Evolutionary conservation across 495 filamentous ascomycete genomes (phyloP), one percentile per base, ranked within the genome.

Genomic region (Penicillium canariense): DNA sequence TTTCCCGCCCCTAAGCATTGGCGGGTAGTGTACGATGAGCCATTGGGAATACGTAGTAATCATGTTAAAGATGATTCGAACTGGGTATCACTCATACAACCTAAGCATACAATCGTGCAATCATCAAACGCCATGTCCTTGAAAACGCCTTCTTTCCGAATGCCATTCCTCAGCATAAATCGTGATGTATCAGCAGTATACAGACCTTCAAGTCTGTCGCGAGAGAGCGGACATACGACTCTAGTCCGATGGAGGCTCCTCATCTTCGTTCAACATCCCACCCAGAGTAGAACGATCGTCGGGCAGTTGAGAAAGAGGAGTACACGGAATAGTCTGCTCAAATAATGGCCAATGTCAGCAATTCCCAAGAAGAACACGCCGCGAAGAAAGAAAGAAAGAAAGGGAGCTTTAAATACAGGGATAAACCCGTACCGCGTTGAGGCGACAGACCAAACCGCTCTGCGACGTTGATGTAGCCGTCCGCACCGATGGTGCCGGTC

Each of bases 381-480:
- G 32, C 20, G 12, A 15, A 43, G 12, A n/a, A n/a, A 22, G 18
- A 8, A 32, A 8, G 10, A 9, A 15, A 7, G 28, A 23, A 55
- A 60, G 20, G 30, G 22, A 44, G 55, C 27, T 32, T 32, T 6
- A 23, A 35, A 30, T 60, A 70, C 59, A 71, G 52, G 53, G 65
- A 61, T 48, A 49, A 60, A 45, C 47, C 56, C 71, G 48, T 75
- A 84, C 80, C 82, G 66, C 84, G 73, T 56, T 62, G 31, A 4
- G 72, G 60, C 44, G 80, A 83, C 49, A 88, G 72, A 2, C 86
- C 86, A 30, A 89, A 68, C 57, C 87, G 77, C 3, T 66, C 62
- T 4, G 81, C 86, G 14, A 89, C 79, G 62, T 89, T 89, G 23
- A 87, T 65, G 60, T 89, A 89, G 6, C 86, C 86, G 15, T 87